A percentile compares a stretch with the other conserved stretches of the same genome.
phyloP scores from a whole-genome alignment of 805 yeast species.

The Spathaspora passalidarum region DNA sequence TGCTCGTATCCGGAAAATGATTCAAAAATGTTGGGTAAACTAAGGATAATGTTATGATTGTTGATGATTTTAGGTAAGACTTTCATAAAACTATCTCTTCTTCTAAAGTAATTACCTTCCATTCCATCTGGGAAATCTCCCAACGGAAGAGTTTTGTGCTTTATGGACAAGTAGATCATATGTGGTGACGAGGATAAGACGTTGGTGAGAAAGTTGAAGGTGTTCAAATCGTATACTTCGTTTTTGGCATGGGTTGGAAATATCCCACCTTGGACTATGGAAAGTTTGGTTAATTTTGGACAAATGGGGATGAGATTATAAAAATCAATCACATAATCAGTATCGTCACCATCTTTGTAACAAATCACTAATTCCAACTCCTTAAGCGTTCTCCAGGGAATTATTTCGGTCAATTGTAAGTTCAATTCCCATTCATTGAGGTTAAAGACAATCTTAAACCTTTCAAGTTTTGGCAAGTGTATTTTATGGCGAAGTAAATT shows the following conservation, averaged over 20 bases:
- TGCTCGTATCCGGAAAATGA: slow-evolving; percentile 68
- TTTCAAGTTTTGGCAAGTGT: slow-evolving; percentile 11
- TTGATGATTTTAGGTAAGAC: slow-evolving; percentile 42
- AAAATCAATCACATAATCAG: slow-evolving; percentile 45
- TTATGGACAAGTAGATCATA: slow-evolving; percentile 45
- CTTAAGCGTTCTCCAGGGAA: slow-evolving; percentile 21
- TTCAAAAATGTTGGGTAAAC: slow-evolving; percentile 59
- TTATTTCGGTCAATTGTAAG: slow-evolving; percentile 11
- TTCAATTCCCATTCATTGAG: slow-evolving; percentile 11
- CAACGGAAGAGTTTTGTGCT: slow-evolving; percentile 56
- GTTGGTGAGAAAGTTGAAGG: slow-evolving; percentile 30
- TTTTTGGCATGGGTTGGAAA: slow-evolving; percentile 25
- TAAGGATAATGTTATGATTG: slow-evolving; percentile 35
- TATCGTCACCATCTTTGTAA: slow-evolving; percentile 45
- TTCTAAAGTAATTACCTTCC: slow-evolving; percentile 69
- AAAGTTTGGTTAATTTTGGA: slow-evolving; percentile 28
- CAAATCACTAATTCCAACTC: slow-evolving; percentile 53
- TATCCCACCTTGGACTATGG: slow-evolving; percentile 31
- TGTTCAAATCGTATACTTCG: slow-evolving; percentile 47
- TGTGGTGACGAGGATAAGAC: slow-evolving; percentile 15
- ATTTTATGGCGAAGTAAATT: slow-evolving; percentile 1
- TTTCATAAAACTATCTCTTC: slow-evolving; percentile 49
- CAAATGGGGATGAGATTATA: slow-evolving; percentile 34
- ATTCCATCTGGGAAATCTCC: slow-evolving; percentile 62
- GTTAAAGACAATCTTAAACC: slow-evolving; percentile 25